These are phyloP conservation scores for Phalaenopsis aphrodite DNA, from an alignment of 106 monocot genomes.

Conservation along the genomic window DNA sequence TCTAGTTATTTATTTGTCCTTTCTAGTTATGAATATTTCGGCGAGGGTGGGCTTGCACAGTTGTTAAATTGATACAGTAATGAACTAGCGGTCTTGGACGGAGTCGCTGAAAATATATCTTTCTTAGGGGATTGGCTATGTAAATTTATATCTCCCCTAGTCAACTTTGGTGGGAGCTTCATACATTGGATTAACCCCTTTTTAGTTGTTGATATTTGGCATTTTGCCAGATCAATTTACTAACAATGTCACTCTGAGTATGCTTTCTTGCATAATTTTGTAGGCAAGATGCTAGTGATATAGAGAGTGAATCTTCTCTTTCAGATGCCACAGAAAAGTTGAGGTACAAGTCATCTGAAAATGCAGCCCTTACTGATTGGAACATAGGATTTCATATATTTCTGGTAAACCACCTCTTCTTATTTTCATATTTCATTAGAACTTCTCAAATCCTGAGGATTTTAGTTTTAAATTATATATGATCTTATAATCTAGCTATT, in stretches of 20 bases:
- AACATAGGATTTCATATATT: slow-evolving; percentile 80
- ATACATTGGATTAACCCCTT: neutral
- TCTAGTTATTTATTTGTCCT: neutral
- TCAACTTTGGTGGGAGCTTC: neutral
- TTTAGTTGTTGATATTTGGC: neutral
- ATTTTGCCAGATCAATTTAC: neutral
- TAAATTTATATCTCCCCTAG: neutral
- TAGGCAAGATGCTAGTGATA: slow-evolving; percentile 59
- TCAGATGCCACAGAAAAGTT: slow-evolving; percentile 33
- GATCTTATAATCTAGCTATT: neutral
- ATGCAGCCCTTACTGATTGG: slow-evolving; percentile 70
- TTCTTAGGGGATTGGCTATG: neutral
- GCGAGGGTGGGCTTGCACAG: neutral
- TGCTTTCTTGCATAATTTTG: slow-evolving; percentile 13
- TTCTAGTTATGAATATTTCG: neutral
- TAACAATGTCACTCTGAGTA: slow-evolving; percentile 1
- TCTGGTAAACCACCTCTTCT: slow-evolving; percentile 44
- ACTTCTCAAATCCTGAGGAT: neutral
- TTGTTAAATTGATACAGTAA: neutral
- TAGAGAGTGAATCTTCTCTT: slow-evolving; percentile 50
- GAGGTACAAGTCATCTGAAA: slow-evolving; percentile 49
- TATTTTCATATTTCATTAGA: neutral
- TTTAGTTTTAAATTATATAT: neutral
- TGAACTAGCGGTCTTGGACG: too few species aligned
- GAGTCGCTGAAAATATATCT: too few species aligned